Conservation (phyloP, 129 eudicot species). For the Saussurea involucrata region DNA sequence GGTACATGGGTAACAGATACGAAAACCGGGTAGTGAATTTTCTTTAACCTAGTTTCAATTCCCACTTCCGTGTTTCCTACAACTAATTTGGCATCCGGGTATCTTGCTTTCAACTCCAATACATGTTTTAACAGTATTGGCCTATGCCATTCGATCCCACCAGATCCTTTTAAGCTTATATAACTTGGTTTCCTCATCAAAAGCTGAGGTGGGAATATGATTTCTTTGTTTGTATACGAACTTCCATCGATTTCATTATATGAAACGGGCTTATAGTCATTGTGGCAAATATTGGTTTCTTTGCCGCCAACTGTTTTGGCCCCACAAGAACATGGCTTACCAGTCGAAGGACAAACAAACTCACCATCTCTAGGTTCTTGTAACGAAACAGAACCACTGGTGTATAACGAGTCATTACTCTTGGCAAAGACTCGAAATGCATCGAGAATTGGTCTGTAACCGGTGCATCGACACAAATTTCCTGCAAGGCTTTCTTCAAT, state of each 20-base stretch:
- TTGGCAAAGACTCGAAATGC: constrained; percentile 95
- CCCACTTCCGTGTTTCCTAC: constrained; percentile 95
- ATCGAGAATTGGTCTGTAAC: constrained; percentile 91
- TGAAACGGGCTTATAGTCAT: constrained; percentile 42
- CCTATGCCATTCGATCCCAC: constrained; percentile 85
- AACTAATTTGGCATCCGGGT: constrained; percentile 81
- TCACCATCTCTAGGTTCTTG: constrained; percentile 34
- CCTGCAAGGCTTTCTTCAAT: constrained; percentile 97
- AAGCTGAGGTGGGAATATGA: constrained; percentile 95
- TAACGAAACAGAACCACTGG: constrained; percentile 28
- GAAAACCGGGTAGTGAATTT: constrained; percentile 69
- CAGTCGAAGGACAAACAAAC: constrained; percentile 90
- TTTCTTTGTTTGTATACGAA: constrained; percentile 69
- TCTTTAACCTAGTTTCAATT: constrained; percentile 83
- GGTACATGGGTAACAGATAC: constrained; percentile 71
- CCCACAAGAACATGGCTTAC: constrained; percentile 93
- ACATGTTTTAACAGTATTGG: constrained; percentile 65
- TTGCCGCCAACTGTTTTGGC: constrained; percentile 22
- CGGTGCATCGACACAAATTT: constrained; percentile 96
- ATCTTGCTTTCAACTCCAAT: constrained; percentile 64
- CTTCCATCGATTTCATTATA: constrained; percentile 79
- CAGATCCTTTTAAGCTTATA: constrained; percentile 58
- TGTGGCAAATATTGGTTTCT: constrained; percentile 19
- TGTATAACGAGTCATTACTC: constrained; percentile 70
- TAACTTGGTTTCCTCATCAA: constrained; percentile 45